Conservation (phyloP, 495 filamentous ascomycete species). For the Staphylotrichum tortipilum region DNA sequence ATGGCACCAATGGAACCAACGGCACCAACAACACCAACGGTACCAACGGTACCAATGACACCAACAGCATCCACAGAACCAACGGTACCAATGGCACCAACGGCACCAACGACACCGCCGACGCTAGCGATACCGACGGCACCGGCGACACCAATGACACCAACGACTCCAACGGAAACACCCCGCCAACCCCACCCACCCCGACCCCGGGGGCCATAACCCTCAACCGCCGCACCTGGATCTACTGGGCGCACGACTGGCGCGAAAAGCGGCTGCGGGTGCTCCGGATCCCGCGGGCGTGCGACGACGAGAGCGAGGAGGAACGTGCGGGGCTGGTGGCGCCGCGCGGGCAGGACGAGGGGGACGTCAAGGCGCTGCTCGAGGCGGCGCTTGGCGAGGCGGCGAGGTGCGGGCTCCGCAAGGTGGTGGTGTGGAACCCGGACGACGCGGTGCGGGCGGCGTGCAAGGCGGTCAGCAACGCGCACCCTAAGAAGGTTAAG, state of each 20-base stretch:
- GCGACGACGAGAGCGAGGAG: too few relatives aligned
- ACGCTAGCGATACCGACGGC: too few relatives aligned
- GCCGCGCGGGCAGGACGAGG: too few relatives aligned
- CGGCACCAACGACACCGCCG: too few relatives aligned
- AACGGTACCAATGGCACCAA: too few relatives aligned
- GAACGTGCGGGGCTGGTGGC: too few relatives aligned
- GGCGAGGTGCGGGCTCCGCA: slow-evolving; percentile 27
- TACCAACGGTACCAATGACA: too few relatives aligned
- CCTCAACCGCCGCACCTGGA: slow-evolving; percentile 53
- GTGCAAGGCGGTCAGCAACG: slow-evolving; percentile 31
- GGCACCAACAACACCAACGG: too few relatives aligned
- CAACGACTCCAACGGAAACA: too few relatives aligned
- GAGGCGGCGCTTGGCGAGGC: slow-evolving; percentile 34
- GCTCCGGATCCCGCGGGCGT: slow-evolving; percentile 57
- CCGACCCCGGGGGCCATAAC: slow-evolving; percentile 48
- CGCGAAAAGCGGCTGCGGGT: slow-evolving; percentile 63
- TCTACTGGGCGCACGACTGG: slow-evolving; percentile 46
- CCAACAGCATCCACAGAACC: too few relatives aligned
- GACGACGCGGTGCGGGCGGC: slow-evolving; percentile 17
- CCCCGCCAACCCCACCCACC: slow-evolving; percentile 12
- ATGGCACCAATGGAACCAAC: too few relatives aligned
- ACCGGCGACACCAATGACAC: too few relatives aligned
- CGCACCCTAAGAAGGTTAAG: slow-evolving; percentile 28
- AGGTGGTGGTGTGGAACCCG: slow-evolving; percentile 42
- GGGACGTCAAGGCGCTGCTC: slow-evolving; percentile 47